phyloP scores from a whole-genome alignment of 768 basidiomycete genomes.

The Phylloporus sp. region DNA sequence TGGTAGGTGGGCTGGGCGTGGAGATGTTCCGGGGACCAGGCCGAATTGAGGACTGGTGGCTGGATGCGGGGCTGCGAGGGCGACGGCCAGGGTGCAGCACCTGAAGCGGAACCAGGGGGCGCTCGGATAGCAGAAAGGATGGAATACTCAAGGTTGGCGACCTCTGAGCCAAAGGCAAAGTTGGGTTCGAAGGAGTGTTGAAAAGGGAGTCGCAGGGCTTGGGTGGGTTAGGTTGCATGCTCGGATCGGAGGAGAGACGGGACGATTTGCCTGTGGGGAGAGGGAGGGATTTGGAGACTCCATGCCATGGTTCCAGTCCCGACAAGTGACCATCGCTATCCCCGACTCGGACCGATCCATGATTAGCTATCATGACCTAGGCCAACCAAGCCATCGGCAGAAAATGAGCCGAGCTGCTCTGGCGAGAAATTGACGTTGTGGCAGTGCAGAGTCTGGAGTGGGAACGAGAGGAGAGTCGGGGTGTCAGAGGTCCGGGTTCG shows the following conservation, averaged over 20 bases:
- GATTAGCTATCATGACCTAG: too few relatives aligned
- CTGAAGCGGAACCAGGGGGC: slow-evolving; percentile 34
- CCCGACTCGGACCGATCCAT: too few relatives aligned
- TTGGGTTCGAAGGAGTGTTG: slow-evolving; percentile 58
- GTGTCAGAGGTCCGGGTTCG: too few relatives aligned
- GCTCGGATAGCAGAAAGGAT: slow-evolving; percentile 91
- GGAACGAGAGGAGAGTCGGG: too few relatives aligned
- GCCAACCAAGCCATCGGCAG: too few relatives aligned
- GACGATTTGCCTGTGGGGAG: slow-evolving; percentile 32
- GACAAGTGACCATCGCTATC: too few relatives aligned
- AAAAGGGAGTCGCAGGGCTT: slow-evolving; percentile 61
- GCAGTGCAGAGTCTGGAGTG: too few relatives aligned
- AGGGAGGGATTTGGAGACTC: too few relatives aligned
- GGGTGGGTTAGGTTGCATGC: slow-evolving; percentile 30
- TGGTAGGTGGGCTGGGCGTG: slow-evolving; percentile 32
- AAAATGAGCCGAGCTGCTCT: too few relatives aligned
- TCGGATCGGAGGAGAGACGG: background rate
- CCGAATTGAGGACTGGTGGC: slow-evolving; percentile 27
- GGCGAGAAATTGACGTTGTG: too few relatives aligned
- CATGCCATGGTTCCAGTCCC: too few relatives aligned
- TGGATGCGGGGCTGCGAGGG: slow-evolving; percentile 28
- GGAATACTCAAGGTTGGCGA: slow-evolving; percentile 91
- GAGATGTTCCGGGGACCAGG: slow-evolving; percentile 37
- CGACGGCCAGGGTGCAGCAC: slow-evolving; percentile 23
- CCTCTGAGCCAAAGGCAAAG: slow-evolving; percentile 77